Evolutionary conservation across 2,329 filamentous ascomycete species (phyloP), one percentile per base, ranked within the genome.

Genomic region (Saccharata proteae): DNA sequence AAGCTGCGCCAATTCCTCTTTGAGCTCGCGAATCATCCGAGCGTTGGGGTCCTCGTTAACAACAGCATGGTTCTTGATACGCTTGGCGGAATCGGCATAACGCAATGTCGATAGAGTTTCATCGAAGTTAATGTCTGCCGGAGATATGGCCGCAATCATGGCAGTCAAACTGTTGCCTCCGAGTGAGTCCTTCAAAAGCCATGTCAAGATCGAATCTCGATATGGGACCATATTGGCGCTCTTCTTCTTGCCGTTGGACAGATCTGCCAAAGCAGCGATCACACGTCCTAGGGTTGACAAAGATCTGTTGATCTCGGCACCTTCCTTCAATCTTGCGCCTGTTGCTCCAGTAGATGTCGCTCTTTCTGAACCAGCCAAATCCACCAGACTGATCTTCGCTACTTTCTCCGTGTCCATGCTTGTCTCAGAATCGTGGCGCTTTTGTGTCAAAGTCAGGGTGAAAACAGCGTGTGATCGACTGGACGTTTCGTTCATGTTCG

Each of bases 401-500:
- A 93, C 88, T 58, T 94, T 94, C 58, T 98, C 92, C 47, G 88
- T 82, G 46, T 86, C 84, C 86, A 98, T 92, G 42, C 85, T 92
- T 1, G 90, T 94, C 53, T 94, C 85, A 2, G 72, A 64, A 51
- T 98, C 90, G 51, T 80, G 80, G 38, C 82, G 77, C 57, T 94
- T 96, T 55, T 98, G 90, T 0, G 85, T 93, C 27, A 98, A 65
- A 49, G 88, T 96, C 32, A 98, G 66, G 13, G 92, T 98, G 54
- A 98, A 98, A 30, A 98, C 92, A 23, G 90, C 90, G 57, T 98
- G 90, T 53, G 88, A 96, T 65, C 90, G 79, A 71, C 85, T 93
- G 38, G 85, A 94, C 0, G 92, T 98, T 59, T 96, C 90, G 66
- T 98, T 98, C 90, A 98, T 98, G 69, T 96, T 98, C 22, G 90